These are phyloP conservation scores for Magnaporthiopsis rhizophila DNA, from an alignment of 2,329 filamentous ascomycete genomes.

Conservation along the genomic window DNA sequence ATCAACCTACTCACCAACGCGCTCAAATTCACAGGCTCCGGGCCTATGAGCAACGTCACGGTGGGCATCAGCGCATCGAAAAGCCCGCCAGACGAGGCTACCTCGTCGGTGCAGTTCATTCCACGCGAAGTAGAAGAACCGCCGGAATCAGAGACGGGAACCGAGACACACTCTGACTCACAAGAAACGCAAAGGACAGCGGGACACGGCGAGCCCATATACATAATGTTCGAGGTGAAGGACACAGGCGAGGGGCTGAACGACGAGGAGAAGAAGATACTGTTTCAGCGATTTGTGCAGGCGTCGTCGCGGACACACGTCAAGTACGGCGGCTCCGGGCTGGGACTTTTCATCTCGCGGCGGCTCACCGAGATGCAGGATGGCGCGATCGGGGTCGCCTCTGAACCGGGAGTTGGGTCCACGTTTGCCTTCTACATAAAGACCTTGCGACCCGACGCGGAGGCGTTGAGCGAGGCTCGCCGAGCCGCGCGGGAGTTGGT, in stretches of 20 bases:
- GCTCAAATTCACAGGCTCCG: slow-evolving; percentile 69
- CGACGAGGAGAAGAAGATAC: slow-evolving; percentile 60
- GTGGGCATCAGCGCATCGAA: slow-evolving; percentile 38
- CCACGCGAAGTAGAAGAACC: slow-evolving; percentile 29
- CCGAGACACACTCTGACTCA: not conserved
- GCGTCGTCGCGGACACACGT: slow-evolving; percentile 69
- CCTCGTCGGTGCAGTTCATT: slow-evolving; percentile 51
- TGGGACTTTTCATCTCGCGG: slow-evolving; percentile 72
- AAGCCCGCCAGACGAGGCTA: slow-evolving; percentile 29
- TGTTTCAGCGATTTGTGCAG: slow-evolving; percentile 75
- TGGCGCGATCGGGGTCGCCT: slow-evolving; percentile 68
- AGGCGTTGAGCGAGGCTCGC: slow-evolving; percentile 29
- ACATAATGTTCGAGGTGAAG: slow-evolving; percentile 63
- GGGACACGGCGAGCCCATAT: slow-evolving; percentile 39
- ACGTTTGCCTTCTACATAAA: slow-evolving; percentile 71
- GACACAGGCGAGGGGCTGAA: slow-evolving; percentile 71
- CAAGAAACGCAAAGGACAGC: not conserved
- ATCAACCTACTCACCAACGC: slow-evolving; percentile 78
- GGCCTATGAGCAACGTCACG: slow-evolving; percentile 47
- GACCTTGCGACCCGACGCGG: slow-evolving; percentile 36
- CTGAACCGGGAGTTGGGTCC: slow-evolving; percentile 60
- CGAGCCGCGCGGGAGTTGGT: not conserved
- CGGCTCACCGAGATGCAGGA: slow-evolving; percentile 75
- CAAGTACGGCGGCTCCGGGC: slow-evolving; percentile 69
- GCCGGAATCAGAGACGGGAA: too few relatives aligned